Percentiles rank a stretch among this genome's conserved stretches.
Conservation (phyloP, 176 grass and related monocot species). For the Ensete glaucum region DNA sequence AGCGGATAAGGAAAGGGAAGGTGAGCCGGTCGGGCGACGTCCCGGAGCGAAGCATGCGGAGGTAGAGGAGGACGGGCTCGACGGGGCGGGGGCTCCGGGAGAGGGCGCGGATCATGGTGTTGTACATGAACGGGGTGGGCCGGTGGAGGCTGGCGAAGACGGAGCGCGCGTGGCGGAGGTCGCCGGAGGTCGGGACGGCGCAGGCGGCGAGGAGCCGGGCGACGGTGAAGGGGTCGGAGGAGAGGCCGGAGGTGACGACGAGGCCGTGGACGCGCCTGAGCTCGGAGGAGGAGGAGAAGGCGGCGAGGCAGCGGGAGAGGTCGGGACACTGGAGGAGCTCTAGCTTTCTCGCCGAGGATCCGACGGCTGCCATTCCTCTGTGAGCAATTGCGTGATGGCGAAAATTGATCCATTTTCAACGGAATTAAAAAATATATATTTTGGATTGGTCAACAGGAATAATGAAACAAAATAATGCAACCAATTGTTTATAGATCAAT, state of each 20-base stretch:
- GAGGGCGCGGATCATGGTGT: constrained; percentile 33
- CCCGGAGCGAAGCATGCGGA: constrained; percentile 16
- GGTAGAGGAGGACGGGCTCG: constrained; percentile 7
- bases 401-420: no score
- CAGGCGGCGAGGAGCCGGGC: constrained; percentile 15
- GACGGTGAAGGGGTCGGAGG: constrained; percentile 14
- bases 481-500: no score
- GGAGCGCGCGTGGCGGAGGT: constrained; percentile 23
- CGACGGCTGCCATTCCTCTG: constrained; percentile 4
- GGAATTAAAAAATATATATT: no score
- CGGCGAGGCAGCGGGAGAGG: constrained; percentile 38
- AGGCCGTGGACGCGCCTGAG: constrained; percentile 11
- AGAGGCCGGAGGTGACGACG: constrained; percentile 19
- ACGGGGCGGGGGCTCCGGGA: constrained; percentile 19
- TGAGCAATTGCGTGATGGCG: no score
- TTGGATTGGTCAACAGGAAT: no score
- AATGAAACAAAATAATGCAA: no score
- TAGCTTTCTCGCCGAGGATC: not conserved
- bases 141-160: constrained; percentile 25
- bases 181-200: not conserved
- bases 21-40: constrained; percentile 36
- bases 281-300: constrained; percentile 28
- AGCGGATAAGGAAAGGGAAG: constrained; percentile 42
- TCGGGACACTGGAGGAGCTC: constrained; percentile 28
- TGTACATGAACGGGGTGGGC: constrained; percentile 13